Base-by-base conservation (phyloP, 495 filamentous ascomycete genomes). In the Aspergillus baeticus region DNA sequence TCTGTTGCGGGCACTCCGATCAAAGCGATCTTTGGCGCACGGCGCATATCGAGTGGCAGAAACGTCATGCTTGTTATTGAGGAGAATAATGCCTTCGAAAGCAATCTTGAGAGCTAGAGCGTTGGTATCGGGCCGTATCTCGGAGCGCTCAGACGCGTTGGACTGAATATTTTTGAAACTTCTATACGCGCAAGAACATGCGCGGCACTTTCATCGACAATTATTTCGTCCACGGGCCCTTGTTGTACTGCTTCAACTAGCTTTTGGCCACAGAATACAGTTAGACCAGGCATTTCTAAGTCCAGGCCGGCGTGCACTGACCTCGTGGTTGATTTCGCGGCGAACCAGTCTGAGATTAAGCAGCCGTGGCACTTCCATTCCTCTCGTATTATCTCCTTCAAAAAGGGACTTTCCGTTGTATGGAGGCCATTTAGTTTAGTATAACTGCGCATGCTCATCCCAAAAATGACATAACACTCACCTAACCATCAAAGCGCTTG, bases 271-370 rank as follows among this genome's bases (percentile, higher is more conserved):
- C 49, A 36, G 71, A 37, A 57, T 5, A 51, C 48, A n/a, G 10
- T 82, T 82, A 60, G 87, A 80, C 8, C 85, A 5, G 78, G 78
- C 80, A 82, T 82, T 1, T 71, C 65, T 69, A 85, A 80, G 39
- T 86, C 83, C 44, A 83, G 29, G 14, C 82, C 82, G 6, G 74
- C 75, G 18, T 77, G 72, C 0, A 78, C 73, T 3, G 79, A 72
- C 21, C 66, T 67, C 1, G 74, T 62, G 10, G 76, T 78, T 0
- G 49, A 52, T 18, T 52, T 52, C 1, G 49, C 42, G 4, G 34
- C 49, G 22, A 38, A 38, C 49, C 49, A 52, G 20, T 52, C 49
- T n/a, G 34, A 41, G 17, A 52, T 31, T 7, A 52, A 10, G 21
- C 35, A 38, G 14, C 49, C 49, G 2, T 52, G 10, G 22, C 42